Percentiles rank a stretch among this genome's conserved stretches.
These are phyloP conservation scores for Buxus sempervirens DNA, from an alignment of 164 flowering plant genomes.

Conservation along the genomic window DNA sequence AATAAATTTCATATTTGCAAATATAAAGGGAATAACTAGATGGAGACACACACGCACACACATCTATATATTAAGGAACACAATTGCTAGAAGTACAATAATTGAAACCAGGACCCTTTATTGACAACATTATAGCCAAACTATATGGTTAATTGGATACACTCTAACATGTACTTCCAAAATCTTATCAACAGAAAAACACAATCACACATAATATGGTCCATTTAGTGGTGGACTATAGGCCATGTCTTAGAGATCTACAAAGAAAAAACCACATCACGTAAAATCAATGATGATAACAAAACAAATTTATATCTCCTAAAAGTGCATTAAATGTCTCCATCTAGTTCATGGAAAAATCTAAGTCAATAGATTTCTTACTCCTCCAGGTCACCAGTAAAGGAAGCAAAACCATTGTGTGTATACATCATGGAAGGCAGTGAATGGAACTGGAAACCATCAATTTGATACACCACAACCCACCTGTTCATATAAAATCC, in stretches of 20 bases:
- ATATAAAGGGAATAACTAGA: too few species aligned
- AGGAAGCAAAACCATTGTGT: constrained; percentile 96
- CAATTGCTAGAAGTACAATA: neutral
- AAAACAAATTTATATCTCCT: neutral
- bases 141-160: neutral
- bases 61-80: neutral
- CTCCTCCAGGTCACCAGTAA: constrained; percentile 94
- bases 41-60: too few species aligned
- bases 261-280: neutral
- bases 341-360: neutral
- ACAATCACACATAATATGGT: too few species aligned
- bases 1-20: neutral
- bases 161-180: too few species aligned
- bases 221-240: too few species aligned
- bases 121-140: neutral
- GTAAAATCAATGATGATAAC: neutral
- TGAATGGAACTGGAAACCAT: constrained; percentile 96
- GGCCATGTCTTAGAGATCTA: neutral
- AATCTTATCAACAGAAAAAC: too few species aligned
- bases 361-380: constrained; percentile 34
- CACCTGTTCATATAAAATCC: constrained; percentile 60
- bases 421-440: constrained; percentile 94
- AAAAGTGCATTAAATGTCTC: neutral
- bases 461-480: constrained; percentile 86
- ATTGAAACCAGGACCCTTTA: neutral